These are phyloP conservation scores for Skeletonema tropicum DNA, from an alignment of 108 stramenopile species.

Conservation along the genomic window DNA sequence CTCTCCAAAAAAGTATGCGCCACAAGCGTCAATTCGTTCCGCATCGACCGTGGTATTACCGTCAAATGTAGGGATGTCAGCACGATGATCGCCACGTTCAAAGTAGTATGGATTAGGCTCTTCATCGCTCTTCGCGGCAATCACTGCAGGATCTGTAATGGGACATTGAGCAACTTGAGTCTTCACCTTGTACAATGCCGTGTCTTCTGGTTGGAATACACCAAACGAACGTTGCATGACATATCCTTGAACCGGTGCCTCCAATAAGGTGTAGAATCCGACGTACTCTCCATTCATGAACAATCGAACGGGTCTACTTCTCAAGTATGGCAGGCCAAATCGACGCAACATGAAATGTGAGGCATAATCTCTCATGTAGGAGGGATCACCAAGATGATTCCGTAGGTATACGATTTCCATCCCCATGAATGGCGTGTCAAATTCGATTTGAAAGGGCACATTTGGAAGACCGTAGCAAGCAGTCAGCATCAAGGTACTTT, in stretches of 20 bases:
- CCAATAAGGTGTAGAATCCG: slow-evolving; percentile 14
- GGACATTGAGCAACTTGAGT: background rate
- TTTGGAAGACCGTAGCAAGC: slow-evolving; percentile 14
- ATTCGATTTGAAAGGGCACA: slow-evolving; percentile 15
- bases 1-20: background rate
- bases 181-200: slow-evolving; percentile 1
- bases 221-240: slow-evolving; percentile 21
- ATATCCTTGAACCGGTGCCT: slow-evolving; percentile 26
- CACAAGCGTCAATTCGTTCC: background rate
- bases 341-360: slow-evolving; percentile 13
- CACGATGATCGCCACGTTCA: background rate
- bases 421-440: slow-evolving; percentile 9
- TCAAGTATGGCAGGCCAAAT: slow-evolving; percentile 20
- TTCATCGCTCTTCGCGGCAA: background rate
- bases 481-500: slow-evolving; percentile 3
- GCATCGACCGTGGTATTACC: background rate
- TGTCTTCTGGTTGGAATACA: slow-evolving; percentile 7
- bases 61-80: background rate
- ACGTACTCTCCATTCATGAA: slow-evolving; percentile 24
- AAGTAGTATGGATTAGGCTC: slow-evolving; percentile 1
- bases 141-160: background rate
- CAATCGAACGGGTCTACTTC: slow-evolving; percentile 12
- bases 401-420: slow-evolving; percentile 2
- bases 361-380: slow-evolving; percentile 11
- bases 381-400: background rate